A percentile compares a stretch with the other conserved stretches of the same genome.
Conservation (phyloP, 2,329 filamentous ascomycete species). For the Penicillium sp. region DNA sequence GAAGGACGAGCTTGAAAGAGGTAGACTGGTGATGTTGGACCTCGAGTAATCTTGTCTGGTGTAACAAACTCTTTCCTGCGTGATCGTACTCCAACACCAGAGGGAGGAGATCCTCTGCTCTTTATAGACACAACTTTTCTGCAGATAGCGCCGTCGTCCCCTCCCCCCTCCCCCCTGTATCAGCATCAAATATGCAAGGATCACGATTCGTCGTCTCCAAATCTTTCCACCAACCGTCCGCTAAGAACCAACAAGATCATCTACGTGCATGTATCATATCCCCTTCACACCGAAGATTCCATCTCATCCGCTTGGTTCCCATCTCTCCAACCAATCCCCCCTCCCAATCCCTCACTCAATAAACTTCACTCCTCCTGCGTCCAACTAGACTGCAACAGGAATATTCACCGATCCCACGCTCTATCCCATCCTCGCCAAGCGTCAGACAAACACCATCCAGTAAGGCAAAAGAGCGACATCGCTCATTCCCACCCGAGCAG, state of each 20-base stretch:
- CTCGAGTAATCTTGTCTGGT: too few species aligned
- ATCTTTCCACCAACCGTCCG: too few species aligned
- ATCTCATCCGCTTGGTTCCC: neutral
- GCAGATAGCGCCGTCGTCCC: too few species aligned
- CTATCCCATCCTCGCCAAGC: conserved; percentile 1
- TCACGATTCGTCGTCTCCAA: too few species aligned
- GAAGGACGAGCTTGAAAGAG: too few species aligned
- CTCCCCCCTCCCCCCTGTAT: too few species aligned
- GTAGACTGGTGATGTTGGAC: too few species aligned
- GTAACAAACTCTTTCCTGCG: too few species aligned
- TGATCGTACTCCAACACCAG: too few species aligned
- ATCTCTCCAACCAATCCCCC: neutral
- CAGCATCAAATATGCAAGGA: too few species aligned
- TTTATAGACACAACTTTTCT: conserved; percentile 4
- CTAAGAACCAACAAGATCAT: neutral
- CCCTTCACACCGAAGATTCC: neutral
- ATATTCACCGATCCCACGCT: conserved; percentile 10
- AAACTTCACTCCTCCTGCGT: neutral
- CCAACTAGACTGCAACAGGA: conserved; percentile 9
- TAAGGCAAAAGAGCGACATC: neutral
- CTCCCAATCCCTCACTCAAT: neutral
- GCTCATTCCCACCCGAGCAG: too few species aligned
- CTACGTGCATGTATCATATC: too few species aligned
- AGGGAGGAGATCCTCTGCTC: neutral
- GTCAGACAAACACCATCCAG: neutral